phyloP scores from a whole-genome alignment of 768 basidiomycete species.

The Leccinum truebloodii region DNA sequence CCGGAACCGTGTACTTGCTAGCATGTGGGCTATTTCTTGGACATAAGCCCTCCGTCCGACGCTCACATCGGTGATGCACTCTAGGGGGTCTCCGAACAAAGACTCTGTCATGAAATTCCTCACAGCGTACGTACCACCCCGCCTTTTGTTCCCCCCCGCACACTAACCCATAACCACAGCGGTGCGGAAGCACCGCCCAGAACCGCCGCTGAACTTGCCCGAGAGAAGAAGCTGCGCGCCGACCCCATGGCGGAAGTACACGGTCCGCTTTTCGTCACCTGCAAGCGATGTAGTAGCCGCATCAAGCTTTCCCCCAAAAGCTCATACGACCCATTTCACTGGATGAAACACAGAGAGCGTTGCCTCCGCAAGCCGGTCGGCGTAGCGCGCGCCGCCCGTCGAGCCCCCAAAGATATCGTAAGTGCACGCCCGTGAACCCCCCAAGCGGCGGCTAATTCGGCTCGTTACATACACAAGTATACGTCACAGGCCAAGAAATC shows the following conservation, averaged over 20 bases:
- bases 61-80: conserved; percentile 25
- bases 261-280: conserved; percentile 51
- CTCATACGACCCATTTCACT: conserved; percentile 65
- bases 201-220: conserved; percentile 45
- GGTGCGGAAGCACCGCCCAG: conserved; percentile 30
- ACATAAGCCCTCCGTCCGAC: not conserved
- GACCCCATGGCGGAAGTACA: conserved; percentile 56
- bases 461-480: conserved; percentile 13
- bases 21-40: conserved; percentile 24
- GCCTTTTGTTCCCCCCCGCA: not conserved
- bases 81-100: conserved; percentile 29
- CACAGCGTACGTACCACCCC: conserved; percentile 22
- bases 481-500: conserved; percentile 25
- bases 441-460: conserved; percentile 3
- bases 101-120: conserved; percentile 22
- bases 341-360: conserved; percentile 61
- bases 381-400: conserved; percentile 14
- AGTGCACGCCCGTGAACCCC: conserved; percentile 3
- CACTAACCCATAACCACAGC: conserved; percentile 22
- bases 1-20: not conserved
- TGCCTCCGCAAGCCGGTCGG: conserved; percentile 51
- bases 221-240: conserved; percentile 52
- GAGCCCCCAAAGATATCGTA: conserved; percentile 27
- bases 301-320: conserved; percentile 73
- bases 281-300: conserved; percentile 51